Conservation (phyloP, 768 basidiomycete genomes). For the Auricularia sp. region DNA sequence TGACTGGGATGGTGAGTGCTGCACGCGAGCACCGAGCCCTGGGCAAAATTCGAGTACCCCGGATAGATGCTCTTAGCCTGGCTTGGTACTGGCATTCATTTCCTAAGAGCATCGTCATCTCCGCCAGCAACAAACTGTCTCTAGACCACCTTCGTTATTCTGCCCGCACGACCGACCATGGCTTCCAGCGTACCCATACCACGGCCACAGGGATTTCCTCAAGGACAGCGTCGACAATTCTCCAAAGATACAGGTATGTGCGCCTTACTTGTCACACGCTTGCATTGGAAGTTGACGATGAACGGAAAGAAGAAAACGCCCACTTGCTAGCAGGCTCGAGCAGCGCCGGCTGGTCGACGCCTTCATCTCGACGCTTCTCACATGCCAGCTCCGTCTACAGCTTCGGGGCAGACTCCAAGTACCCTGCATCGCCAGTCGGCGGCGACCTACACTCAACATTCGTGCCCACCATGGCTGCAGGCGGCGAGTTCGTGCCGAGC, state of each 20-base stretch:
- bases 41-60: too few species aligned
- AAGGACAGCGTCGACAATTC: background rate
- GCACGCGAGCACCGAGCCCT: too few species aligned
- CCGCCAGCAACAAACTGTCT: too few species aligned
- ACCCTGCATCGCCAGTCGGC: background rate
- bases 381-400: conserved; percentile 1
- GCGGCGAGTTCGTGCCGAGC: background rate
- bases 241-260: background rate
- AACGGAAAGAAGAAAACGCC: background rate
- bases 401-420: conserved; percentile 4
- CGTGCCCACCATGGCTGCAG: background rate
- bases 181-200: background rate
- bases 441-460: background rate
- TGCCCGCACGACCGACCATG: background rate
- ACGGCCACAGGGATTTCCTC: background rate
- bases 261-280: background rate
- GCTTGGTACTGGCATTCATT: too few species aligned
- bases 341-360: background rate
- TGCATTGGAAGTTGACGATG: background rate
- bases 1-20: too few species aligned
- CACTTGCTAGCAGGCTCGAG: background rate
- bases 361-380: background rate
- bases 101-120: too few species aligned
- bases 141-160: too few species aligned
- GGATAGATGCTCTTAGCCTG: too few species aligned